phyloP scores from a whole-genome alignment of 73 alveolate species.

The Paramecium primaurelia region DNA sequence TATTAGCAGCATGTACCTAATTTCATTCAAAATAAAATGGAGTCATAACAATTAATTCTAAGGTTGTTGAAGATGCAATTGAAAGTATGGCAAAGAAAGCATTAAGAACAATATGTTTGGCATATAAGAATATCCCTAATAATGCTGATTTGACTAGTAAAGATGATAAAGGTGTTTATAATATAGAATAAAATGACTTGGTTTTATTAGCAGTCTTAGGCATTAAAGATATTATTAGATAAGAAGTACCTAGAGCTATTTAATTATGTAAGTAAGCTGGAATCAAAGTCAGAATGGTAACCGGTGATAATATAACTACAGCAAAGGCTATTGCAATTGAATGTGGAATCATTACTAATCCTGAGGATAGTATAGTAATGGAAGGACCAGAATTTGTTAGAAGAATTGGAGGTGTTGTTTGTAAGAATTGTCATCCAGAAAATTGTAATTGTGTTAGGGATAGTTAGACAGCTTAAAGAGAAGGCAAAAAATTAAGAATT shows the following conservation, averaged over 20 bases:
- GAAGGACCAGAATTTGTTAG: conserved; percentile 77
- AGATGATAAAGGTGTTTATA: conserved; percentile 65
- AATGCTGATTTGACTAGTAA: conserved; percentile 51
- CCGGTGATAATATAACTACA: conserved; percentile 89
- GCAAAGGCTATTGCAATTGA: conserved; percentile 92
- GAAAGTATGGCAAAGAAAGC: conserved; percentile 76
- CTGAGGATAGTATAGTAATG: conserved; percentile 57
- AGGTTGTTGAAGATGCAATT: conserved; percentile 64
- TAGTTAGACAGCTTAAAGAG: conserved; percentile 13
- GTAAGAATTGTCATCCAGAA: conserved; percentile 70
- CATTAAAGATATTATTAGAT: conserved; percentile 74
- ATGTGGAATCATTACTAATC: conserved; percentile 61
- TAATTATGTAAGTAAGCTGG: conserved; percentile 71
- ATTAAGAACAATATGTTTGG: conserved; percentile 69
- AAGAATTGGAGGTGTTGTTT: conserved; percentile 81
- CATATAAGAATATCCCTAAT: conserved; percentile 64
- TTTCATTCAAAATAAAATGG: conserved; percentile 65
- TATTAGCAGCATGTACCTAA: conserved; percentile 64
- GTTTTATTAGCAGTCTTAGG: conserved; percentile 78
- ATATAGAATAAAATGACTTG: conserved; percentile 68
- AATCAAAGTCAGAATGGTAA: conserved; percentile 86
- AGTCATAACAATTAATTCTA: conserved; percentile 28
- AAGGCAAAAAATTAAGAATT: conserved; percentile 35
- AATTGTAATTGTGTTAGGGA: conserved; percentile 63
- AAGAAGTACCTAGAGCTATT: conserved; percentile 70